phyloP scores from a whole-genome alignment of 164 flowering plant genomes.

The Annona squamosa region DNA sequence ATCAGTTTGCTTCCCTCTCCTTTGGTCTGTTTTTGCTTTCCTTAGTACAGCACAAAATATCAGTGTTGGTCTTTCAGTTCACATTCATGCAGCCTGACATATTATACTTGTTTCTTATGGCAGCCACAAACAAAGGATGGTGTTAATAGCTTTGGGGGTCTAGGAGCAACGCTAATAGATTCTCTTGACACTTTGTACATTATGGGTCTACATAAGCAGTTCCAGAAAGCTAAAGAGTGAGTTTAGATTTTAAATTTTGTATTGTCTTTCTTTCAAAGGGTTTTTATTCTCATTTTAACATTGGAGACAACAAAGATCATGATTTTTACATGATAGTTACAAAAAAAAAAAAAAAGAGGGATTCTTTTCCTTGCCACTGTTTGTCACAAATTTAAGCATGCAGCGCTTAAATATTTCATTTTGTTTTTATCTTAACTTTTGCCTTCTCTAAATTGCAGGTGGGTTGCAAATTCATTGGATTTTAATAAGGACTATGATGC shows the following conservation, averaged over 20 bases:
- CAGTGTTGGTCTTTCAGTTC: background rate
- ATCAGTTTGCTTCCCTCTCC: too few species aligned
- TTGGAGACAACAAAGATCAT: too few species aligned
- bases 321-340: too few species aligned
- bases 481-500: conserved; percentile 92
- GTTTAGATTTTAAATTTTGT: conserved; percentile 19
- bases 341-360: too few species aligned
- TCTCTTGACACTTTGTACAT: conserved; percentile 92
- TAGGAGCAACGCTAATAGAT: conserved; percentile 93
- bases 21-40: too few species aligned
- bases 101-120: background rate
- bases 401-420: background rate
- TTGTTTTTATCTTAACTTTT: conserved; percentile 1
- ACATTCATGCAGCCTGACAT: background rate
- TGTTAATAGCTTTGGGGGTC: conserved; percentile 92
- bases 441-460: conserved; percentile 43
- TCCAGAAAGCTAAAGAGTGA: conserved; percentile 92
- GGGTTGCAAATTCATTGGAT: conserved; percentile 92
- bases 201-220: conserved; percentile 93
- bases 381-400: background rate
- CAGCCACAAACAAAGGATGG: conserved; percentile 95
- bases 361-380: background rate
- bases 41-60: too few species aligned
- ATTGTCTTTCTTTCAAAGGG: background rate
- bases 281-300: background rate